phyloP scores from a whole-genome alignment of 495 filamentous ascomycete species.

The Usnea hakonensis region DNA sequence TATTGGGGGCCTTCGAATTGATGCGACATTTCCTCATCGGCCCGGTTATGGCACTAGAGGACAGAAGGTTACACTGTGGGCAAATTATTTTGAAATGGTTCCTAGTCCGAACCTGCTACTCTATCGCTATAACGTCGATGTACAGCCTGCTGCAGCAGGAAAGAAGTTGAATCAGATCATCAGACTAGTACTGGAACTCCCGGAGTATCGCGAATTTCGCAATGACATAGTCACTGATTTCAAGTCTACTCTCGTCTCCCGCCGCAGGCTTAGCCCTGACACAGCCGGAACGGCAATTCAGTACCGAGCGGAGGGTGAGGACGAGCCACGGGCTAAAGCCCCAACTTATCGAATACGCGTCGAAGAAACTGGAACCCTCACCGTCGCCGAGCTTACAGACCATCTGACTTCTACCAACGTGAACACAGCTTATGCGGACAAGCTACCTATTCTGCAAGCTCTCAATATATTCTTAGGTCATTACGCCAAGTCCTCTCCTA shows the following conservation, averaged over 20 bases:
- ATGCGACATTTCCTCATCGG: slow-evolving; percentile 25
- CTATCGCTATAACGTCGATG: slow-evolving; percentile 2
- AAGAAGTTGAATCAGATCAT: slow-evolving; percentile 50
- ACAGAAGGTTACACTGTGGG: slow-evolving; percentile 9
- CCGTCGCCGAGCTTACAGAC: slow-evolving; percentile 41
- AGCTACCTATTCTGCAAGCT: slow-evolving; percentile 35
- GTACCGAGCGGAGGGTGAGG: slow-evolving; percentile 35
- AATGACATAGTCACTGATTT: not conserved
- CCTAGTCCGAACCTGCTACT: too few relatives aligned
- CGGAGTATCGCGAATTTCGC: not conserved
- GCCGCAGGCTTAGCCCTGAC: not conserved
- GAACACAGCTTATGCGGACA: slow-evolving; percentile 33
- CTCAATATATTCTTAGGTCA: slow-evolving; percentile 39
- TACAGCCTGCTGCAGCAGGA: slow-evolving; percentile 32
- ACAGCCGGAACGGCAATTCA: slow-evolving; percentile 32
- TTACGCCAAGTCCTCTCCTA: slow-evolving; percentile 26
- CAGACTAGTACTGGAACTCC: slow-evolving; percentile 35
- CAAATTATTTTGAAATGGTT: slow-evolving; percentile 22
- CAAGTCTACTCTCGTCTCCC: not conserved
- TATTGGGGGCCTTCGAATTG: not conserved
- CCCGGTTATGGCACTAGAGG: slow-evolving; percentile 54
- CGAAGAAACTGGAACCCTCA: slow-evolving; percentile 36
- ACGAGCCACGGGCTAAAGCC: slow-evolving; percentile 33
- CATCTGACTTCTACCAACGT: slow-evolving; percentile 47
- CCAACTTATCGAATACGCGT: slow-evolving; percentile 41